A percentile compares a stretch with the other conserved stretches of the same genome.
phyloP scores from a whole-genome alignment of 2,329 filamentous ascomycete species.

The Tricladium varicosporioides region DNA sequence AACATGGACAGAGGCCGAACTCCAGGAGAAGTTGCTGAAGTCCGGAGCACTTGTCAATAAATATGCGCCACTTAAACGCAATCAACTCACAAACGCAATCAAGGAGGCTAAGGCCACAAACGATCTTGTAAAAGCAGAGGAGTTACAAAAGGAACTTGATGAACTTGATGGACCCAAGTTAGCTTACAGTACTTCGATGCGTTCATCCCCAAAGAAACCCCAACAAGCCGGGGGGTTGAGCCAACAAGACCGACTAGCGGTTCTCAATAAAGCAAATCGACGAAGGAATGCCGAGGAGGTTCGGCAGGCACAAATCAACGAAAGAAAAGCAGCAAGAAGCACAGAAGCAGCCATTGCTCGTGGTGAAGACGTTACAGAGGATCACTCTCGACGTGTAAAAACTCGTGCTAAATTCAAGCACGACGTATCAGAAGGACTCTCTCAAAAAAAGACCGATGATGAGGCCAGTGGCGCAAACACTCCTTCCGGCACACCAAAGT shows the following conservation, averaged over 20 bases:
- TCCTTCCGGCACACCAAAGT: conserved; percentile 45
- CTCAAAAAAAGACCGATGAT: conserved; percentile 47
- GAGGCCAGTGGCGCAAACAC: conserved; percentile 50
- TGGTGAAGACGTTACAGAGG: conserved; percentile 59
- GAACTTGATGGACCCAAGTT: conserved; percentile 66
- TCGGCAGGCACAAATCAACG: conserved; percentile 84
- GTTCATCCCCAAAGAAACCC: conserved; percentile 50
- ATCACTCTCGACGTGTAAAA: conserved; percentile 60
- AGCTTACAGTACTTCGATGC: conserved; percentile 67
- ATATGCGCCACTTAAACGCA: conserved; percentile 65
- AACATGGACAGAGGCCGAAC: conserved; percentile 78
- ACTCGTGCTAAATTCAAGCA: conserved; percentile 68
- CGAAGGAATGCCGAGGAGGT: conserved; percentile 83
- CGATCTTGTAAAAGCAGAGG: conserved; percentile 55
- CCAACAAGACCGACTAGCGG: conserved; percentile 79
- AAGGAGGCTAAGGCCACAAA: conserved; percentile 64
- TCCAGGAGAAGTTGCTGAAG: conserved; percentile 74
- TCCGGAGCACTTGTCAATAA: conserved; percentile 66
- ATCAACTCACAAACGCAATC: conserved; percentile 62
- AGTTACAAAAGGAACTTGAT: conserved; percentile 60
- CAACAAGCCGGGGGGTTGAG: conserved; percentile 47
- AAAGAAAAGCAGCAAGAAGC: conserved; percentile 63
- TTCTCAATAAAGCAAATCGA: conserved; percentile 82
- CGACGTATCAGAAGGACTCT: conserved; percentile 51
- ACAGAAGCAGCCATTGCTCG: conserved; percentile 60